These are phyloP conservation scores for Fusarium pininemorale DNA, from an alignment of 2,329 filamentous ascomycete genomes.

Conservation along the genomic window DNA sequence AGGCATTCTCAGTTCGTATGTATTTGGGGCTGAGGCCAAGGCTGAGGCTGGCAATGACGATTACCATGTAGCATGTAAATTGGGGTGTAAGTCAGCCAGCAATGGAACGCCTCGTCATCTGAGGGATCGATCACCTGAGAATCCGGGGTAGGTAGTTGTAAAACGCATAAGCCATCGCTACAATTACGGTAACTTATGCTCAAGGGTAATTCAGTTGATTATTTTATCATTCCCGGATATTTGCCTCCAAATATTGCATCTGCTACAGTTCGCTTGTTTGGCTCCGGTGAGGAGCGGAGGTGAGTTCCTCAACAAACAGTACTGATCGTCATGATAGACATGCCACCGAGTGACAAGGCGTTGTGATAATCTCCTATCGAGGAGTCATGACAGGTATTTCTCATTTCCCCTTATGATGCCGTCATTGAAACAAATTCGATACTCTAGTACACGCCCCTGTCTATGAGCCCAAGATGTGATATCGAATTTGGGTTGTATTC, in stretches of 20 bases:
- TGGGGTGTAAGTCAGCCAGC: constrained; percentile 16
- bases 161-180: not conserved
- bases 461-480: not conserved
- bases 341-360: constrained; percentile 9
- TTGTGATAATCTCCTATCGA: constrained; percentile 1
- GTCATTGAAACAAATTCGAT: constrained; percentile 17
- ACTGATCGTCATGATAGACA: constrained; percentile 1
- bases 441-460: not conserved
- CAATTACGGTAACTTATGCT: not conserved
- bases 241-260: not conserved
- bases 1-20: not conserved
- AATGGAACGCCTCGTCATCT: constrained; percentile 27
- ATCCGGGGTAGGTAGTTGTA: constrained; percentile 7
- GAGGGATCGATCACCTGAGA: constrained; percentile 12
- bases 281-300: not conserved
- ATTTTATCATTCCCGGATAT: not conserved
- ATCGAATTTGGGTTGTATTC: not conserved
- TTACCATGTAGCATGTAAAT: constrained; percentile 5
- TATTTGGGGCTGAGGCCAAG: constrained; percentile 12
- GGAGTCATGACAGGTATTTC: constrained; percentile 8
- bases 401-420: constrained; percentile 6
- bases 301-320: not conserved
- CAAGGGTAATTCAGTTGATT: not conserved
- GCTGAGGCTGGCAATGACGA: not conserved
- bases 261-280: not conserved